Conservation (phyloP, 1,284 basidiomycete species). For the Marasmius tenuissimus region DNA sequence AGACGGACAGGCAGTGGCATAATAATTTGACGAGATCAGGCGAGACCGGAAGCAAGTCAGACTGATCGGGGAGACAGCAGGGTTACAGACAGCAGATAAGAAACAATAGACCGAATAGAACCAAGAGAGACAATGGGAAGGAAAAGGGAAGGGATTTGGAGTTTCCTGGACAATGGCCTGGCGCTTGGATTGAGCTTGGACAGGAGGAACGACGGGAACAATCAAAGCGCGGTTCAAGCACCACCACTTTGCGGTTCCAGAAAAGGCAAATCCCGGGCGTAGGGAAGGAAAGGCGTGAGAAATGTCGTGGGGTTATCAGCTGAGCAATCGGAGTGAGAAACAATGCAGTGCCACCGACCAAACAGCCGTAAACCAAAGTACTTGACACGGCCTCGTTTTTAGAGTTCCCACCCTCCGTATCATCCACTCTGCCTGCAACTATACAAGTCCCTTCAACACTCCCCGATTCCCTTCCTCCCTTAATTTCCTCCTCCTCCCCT, state of each 20-base stretch:
- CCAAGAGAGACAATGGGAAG: too few relatives aligned
- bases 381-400: neutral
- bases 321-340: constrained; percentile 1
- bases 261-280: neutral
- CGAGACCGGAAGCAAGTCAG: neutral
- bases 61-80: neutral
- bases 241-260: neutral
- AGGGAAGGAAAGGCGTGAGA: neutral
- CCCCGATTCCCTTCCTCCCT: neutral
- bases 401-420: constrained; percentile 5
- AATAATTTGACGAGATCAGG: neutral
- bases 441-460: constrained; percentile 5
- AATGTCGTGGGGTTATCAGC: neutral
- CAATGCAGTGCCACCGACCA: neutral
- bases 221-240: too few relatives aligned
- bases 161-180: too few relatives aligned
- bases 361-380: neutral
- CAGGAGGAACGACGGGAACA: too few relatives aligned
- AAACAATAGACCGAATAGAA: neutral
- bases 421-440: constrained; percentile 7
- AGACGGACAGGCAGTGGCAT: neutral
- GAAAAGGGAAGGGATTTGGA: too few relatives aligned
- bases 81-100: neutral
- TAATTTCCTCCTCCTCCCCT: neutral
- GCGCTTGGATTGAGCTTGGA: too few relatives aligned